Evolutionary conservation across 139 green algal species (phyloP).

Genomic region (Chlorella vulgaris): DNA sequence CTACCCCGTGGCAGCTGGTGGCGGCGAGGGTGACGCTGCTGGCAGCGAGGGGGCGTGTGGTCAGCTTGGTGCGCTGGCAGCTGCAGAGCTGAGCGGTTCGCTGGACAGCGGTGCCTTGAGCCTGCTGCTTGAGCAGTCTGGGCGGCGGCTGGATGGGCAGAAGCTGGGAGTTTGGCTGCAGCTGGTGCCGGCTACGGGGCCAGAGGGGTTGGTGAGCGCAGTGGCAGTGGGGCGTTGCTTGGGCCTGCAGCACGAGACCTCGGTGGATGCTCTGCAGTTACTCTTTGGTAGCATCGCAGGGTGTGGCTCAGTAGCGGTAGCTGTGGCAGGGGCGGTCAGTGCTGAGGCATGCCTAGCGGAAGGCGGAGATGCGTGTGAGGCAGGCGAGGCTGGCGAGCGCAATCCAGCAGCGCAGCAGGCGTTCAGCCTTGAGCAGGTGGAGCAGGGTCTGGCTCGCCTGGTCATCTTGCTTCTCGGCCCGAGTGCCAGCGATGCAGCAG

Average conservation of each 20-base stretch:
- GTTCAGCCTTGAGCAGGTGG: slow-evolving; percentile 5
- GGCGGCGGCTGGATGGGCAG: not conserved
- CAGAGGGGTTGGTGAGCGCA: not conserved
- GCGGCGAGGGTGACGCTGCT: not conserved
- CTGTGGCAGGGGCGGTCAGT: too few relatives aligned
- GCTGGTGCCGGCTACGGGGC: not conserved
- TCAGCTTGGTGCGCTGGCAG: not conserved
- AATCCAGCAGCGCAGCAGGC: not conserved
- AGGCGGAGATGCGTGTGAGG: not conserved
- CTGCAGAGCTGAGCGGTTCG: slow-evolving; percentile 4
- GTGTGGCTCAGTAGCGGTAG: not conserved
- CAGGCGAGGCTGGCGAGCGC: too few relatives aligned
- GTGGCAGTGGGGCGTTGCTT: slow-evolving; percentile 15
- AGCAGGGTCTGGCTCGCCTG: not conserved
- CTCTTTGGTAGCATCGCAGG: not conserved
- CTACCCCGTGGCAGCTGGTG: not conserved
- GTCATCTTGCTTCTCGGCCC: not conserved
- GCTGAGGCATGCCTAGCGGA: too few relatives aligned
- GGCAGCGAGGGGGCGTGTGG: not conserved
- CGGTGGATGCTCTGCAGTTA: not conserved
- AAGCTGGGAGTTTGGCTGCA: slow-evolving; percentile 10
- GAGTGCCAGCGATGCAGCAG: not conserved
- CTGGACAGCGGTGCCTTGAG: slow-evolving; percentile 23
- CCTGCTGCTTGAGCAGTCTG: slow-evolving; percentile 14
- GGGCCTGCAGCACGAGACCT: slow-evolving; percentile 10